Evolutionary conservation across 2,329 filamentous ascomycete species (phyloP), one percentile per base, ranked within the genome.

Genomic region (Cladophialophora chaetospira): DNA sequence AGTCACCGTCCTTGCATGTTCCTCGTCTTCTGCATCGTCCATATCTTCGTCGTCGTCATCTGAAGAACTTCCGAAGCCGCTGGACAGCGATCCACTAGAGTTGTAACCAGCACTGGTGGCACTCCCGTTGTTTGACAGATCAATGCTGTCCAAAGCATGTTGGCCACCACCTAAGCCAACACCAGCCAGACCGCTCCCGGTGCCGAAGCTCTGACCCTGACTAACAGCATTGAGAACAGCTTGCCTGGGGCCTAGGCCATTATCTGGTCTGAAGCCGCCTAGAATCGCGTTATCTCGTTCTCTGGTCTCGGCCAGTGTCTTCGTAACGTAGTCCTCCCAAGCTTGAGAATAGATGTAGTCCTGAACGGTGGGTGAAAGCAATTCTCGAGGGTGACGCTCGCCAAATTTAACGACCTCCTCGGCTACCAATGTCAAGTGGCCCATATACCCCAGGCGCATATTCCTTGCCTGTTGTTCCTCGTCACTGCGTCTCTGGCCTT

Each of bases 371-470:
- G 90, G 87, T 0, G 91, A 94, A 8, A 97, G 80, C 17, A 93
- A 78, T 73, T 97, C 92, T 0, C 91, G 88, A 3, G 93, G 88
- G 71, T 97, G 90, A 53, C 94, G 86, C 73, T 97, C 94, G 31
- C 91, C 96, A 70, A 99, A 97, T 74, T 97, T 99, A 70, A 97
- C 91, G 15, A 99, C 94, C 73, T 99, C 94, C 73, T 99, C 94
- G 26, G 94, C 93, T 58, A 99, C 97, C 25, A 99, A 82, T 0
- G 94, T 99, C 48, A 99, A 79, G 72, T 99, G 94, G 2, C 94
- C 94, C 92, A 99, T 99, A 75, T 97, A 99, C 36, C 94, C 94
- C 72, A 97, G 86, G 46, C 94, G 88, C 73, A 96, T 97, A 72
- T 89, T 91, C 63, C 84, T 90, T 69, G 88, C 85, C 57, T 82